A percentile compares a stretch with the other conserved stretches of the same genome.
phyloP scores from a whole-genome alignment of 441 rosid genomes.

The Theobroma grandiflorum region DNA sequence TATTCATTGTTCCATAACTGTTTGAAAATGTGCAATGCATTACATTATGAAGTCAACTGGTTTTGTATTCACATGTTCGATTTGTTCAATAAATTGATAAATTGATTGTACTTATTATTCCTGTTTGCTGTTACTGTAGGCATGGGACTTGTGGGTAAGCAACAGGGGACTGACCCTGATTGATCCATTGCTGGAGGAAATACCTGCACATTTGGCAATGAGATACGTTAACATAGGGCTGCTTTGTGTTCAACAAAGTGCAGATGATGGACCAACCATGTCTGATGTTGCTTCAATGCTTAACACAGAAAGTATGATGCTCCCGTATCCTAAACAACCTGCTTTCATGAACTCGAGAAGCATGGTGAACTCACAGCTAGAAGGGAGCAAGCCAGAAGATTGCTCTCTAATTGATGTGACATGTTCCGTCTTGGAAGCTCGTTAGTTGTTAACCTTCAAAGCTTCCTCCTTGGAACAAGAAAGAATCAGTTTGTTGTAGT shows the following conservation, averaged over 20 bases:
- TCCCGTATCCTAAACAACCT: conserved; percentile 30
- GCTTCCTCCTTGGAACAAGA: too few species aligned
- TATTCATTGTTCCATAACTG: background rate
- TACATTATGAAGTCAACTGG: too few species aligned
- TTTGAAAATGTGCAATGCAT: background rate
- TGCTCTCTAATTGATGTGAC: conserved; percentile 18
- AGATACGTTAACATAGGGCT: conserved; percentile 24
- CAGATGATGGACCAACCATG: conserved; percentile 18
- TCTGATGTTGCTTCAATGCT: conserved; percentile 25
- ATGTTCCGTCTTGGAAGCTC: conserved; percentile 4
- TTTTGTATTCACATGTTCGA: background rate
- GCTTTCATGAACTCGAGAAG: conserved; percentile 10
- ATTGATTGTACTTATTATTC: background rate
- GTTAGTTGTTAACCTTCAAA: background rate
- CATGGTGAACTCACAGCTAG: background rate
- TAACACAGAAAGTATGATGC: conserved; percentile 3
- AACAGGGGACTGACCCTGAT: conserved; percentile 34
- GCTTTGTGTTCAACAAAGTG: conserved; percentile 30
- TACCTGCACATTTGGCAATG: background rate
- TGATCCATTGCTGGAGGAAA: conserved; percentile 14
- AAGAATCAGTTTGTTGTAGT: too few species aligned
- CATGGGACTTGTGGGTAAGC: conserved; percentile 40
- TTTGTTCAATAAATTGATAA: background rate
- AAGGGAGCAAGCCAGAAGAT: background rate
- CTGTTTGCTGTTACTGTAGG: conserved; percentile 21